Base-by-base conservation (phyloP, 306 rosid species). In the Cucurbita maxima region DNA sequence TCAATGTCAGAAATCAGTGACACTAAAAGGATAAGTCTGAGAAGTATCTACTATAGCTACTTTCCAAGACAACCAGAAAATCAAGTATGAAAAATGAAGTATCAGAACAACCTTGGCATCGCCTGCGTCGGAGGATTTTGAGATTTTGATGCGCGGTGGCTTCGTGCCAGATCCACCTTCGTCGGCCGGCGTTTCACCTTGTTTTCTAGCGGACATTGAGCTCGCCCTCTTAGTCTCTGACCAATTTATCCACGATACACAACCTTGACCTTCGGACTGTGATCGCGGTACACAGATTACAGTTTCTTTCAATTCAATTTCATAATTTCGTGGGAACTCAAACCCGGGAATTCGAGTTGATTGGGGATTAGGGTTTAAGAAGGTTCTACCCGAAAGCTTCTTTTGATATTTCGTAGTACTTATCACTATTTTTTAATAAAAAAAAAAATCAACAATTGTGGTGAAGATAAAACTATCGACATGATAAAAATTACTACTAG, bases 81-180 rank as follows among this genome's bases (percentile, higher is more conserved):
- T 47, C 57, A 34, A 68, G 14, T 20, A 47, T 43, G 10, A 43
- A 41, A 66, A 10, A 43, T 13, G 36, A 47, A 58, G 58, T 50
- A 58, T 11, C 41, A 13, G 12, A 5, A 88, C 97, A 5, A 88
- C 97, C 92, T 84, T 89, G 66, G 81, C 89, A 81, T 89, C 92
- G 45, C 61, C 48, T 63, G 87, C 97, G 16, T 88, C 99, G n/a
- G 88, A 62, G 51, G 98, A 76, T 55, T 81, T 61, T 15, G 89
- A 76, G 44, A 81, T 84, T 84, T 81, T 86, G 70, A 87, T 87
- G 15, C 92, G 93, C 75, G 88, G 86, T 8, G 83, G 84, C 45
- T 82, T 82, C 19, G 84, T 73, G n/a, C 84, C 87, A 71, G 97
- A 81, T 75, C 82, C 79, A 30, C 82, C 94, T 58, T 87, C 97